Evolutionary conservation across 179 eudicot genomes (phyloP), one percentile per base, ranked within the genome.

Genomic region (Actinidia polygama): DNA sequence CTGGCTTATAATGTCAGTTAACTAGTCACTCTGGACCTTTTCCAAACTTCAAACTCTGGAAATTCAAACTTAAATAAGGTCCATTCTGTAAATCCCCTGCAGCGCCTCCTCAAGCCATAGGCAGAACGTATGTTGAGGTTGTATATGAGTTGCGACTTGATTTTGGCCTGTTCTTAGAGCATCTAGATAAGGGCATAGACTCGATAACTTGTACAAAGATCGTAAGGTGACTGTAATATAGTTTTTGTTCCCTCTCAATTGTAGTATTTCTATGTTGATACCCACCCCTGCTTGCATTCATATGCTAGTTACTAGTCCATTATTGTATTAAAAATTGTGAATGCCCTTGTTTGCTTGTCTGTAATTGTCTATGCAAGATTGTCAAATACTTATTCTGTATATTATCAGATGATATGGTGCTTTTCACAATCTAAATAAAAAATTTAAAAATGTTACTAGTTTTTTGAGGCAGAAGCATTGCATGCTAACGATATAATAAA

Each of bases 1-100:
- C 26, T 72, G 82, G 83, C 78, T 44, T 70, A 68, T 69, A 18
- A 58, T 46, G 50, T 7, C 73, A 11, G 62, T 73, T 81, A 64
- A 47, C 1, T 40, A 57, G 30, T 73, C 47, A 58, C 18, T 70
- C 5, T 68, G n/a, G 58, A 55, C 44, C 49, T 61, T 55, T 30
- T 36, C 36, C 24, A 7, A 53, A 40, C 11, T 36, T n/a, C 24
- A 7, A 53, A 40, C 6, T 67, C 46, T 30, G 57, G 21, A 80
- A 40, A 46, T 24, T 80, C 59, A 40, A 47, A 54, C 36, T 36
- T 55, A 15, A 8, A 46, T 12, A 16, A 44, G 23, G 51, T 57
- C 68, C 8, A 14, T 26, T 79, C 4, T 70, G 44, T 23, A 80
- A 53, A 55, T 55, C 57, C 46, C 82, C 54, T 7, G 21, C 66